Evolutionary conservation across 2,329 filamentous ascomycete genomes (phyloP), one percentile per base, ranked within the genome.

Genomic region (Aspergillus clavatus): DNA sequence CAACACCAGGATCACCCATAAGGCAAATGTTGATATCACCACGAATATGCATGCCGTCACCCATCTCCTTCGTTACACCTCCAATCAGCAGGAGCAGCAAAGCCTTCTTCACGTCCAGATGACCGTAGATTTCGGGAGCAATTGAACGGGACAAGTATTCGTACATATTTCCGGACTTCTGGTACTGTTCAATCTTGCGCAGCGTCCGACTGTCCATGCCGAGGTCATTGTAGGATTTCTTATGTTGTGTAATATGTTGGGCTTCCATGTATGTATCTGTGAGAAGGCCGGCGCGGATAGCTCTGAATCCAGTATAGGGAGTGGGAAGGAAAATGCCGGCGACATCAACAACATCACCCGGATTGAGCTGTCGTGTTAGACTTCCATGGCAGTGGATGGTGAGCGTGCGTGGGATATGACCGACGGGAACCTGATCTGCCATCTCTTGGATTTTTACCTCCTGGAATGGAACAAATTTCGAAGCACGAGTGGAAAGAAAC

Each of bases 1-100:
- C 93, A 64, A 98, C 93, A 88, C 93, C 93, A 65, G 93, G 93
- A 63, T 98, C 93, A 78, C 93, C 93, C 93, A 98, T 98, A 62
- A 98, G 74, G 68, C 93, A 97, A 52, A 98, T 85, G 72, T 98
- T 98, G 75, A 98, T 95, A 63, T 98, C 93, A 60, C 93, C 93
- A 78, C 93, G 89, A 65, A 98, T 98, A 61, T 89, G 86, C 93
- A 98, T 97, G 49, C 93, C 93, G 62, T 98, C 93, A 42, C 89
- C 89, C 80, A 97, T 94, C 62, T 93, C 85, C 70, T 98, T 98
- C 3, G 84, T 93, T 1, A 96, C 91, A 73, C 93, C 93, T 50
- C 93, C 93, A 54, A 98, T 95, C 26, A 98, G 81, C 23, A 97
- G 83, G 4, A 98, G 77, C n/a, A 98, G 79, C 10, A 98, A 80